Evolutionary conservation across 1,139 yeast genomes (phyloP).

Genomic region (Pichia sp.): DNA sequence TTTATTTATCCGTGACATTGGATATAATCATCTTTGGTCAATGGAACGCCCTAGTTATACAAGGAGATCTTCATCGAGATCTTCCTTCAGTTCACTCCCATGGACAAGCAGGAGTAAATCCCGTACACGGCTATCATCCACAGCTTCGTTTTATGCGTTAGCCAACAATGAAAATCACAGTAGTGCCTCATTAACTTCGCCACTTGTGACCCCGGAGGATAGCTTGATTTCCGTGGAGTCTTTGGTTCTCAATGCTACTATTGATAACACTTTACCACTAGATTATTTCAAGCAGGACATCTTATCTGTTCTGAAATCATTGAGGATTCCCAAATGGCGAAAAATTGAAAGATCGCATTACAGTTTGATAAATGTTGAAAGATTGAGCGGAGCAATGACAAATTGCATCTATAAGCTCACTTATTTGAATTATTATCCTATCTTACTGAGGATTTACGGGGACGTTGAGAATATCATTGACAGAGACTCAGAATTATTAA

Average conservation of each 20-base stretch:
- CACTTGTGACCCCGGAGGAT: too few relatives aligned
- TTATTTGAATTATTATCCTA: constrained; percentile 29
- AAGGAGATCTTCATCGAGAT: too few relatives aligned
- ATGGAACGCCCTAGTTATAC: too few relatives aligned
- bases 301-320: constrained; percentile 51
- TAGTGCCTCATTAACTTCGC: too few relatives aligned
- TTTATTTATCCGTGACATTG: too few relatives aligned
- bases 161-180: too few relatives aligned
- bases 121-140: too few relatives aligned
- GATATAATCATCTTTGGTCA: too few relatives aligned
- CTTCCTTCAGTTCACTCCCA: too few relatives aligned
- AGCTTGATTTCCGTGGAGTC: constrained; percentile 6
- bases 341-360: constrained; percentile 22
- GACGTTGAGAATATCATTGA: constrained; percentile 84
- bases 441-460: constrained; percentile 83
- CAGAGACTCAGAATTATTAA: constrained; percentile 68
- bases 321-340: constrained; percentile 71
- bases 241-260: constrained; percentile 27
- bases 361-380: constrained; percentile 39
- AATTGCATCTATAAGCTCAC: constrained; percentile 75
- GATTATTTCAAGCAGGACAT: constrained; percentile 85
- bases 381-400: constrained; percentile 90
- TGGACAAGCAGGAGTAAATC: too few relatives aligned
- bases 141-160: too few relatives aligned
- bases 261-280: constrained; percentile 69